These are phyloP conservation scores for Endoconidiophora laricicola DNA, from an alignment of 2,329 filamentous ascomycete species.

Conservation along the genomic window DNA sequence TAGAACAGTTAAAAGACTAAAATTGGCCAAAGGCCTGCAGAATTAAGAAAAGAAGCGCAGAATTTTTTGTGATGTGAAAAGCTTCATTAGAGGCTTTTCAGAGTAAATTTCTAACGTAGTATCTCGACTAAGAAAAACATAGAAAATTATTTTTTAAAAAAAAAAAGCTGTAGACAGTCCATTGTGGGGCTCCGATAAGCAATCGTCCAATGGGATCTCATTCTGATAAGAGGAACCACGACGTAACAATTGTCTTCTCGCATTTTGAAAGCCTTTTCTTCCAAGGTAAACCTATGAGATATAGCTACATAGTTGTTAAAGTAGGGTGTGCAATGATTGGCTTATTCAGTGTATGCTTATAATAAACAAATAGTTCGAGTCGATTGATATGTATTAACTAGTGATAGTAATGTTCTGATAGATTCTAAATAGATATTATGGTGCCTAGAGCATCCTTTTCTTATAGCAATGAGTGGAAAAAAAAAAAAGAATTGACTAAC, in stretches of 20 bases:
- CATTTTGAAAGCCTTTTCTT: too few species aligned
- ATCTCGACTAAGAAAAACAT: background rate
- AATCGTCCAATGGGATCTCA: constrained; percentile 8
- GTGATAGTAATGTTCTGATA: too few species aligned
- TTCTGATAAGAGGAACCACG: constrained; percentile 1
- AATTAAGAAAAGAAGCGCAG: background rate
- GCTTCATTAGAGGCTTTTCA: background rate
- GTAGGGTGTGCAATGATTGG: background rate
- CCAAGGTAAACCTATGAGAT: too few species aligned
- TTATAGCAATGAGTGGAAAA: background rate
- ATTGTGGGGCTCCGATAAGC: constrained; percentile 10
- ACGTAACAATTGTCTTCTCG: background rate
- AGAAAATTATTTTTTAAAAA: background rate
- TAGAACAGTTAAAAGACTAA: background rate
- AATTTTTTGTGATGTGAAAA: background rate
- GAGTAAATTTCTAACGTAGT: background rate
- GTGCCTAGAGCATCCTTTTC: background rate
- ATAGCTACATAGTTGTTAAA: background rate
- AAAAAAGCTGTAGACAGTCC: constrained; percentile 7
- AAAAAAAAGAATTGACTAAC: background rate
- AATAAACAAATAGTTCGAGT: too few species aligned
- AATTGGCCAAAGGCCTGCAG: background rate
- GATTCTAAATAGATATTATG: background rate
- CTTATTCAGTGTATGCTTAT: background rate
- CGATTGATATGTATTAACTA: too few species aligned